Conservation (phyloP, 2,329 filamentous ascomycete genomes). For the Cladosporium austrohemisphaericum region DNA sequence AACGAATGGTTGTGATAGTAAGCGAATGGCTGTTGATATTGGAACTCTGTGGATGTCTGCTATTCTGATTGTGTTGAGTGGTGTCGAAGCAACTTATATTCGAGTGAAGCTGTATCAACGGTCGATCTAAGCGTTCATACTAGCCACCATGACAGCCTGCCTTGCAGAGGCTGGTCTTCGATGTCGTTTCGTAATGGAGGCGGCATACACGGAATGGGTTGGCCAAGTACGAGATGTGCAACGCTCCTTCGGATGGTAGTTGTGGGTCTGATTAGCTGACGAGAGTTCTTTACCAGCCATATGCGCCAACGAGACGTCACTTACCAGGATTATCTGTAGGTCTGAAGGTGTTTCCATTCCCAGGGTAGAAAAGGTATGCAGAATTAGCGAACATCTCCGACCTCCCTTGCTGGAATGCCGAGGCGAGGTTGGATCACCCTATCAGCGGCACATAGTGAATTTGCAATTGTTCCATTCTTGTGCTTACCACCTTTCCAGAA, state of each 20-base stretch:
- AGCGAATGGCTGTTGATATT: slow-evolving; percentile 16
- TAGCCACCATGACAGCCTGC: slow-evolving; percentile 22
- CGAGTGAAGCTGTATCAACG: background rate
- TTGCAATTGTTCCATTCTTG: slow-evolving; percentile 22
- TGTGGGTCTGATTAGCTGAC: slow-evolving; percentile 18
- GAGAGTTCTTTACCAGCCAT: slow-evolving; percentile 20
- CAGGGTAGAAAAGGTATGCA: slow-evolving; percentile 25
- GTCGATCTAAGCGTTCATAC: slow-evolving; percentile 17
- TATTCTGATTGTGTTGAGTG: background rate
- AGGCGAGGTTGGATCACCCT: slow-evolving; percentile 14
- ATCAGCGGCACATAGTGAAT: slow-evolving; percentile 16
- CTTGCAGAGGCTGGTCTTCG: slow-evolving; percentile 29
- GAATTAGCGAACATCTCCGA: slow-evolving; percentile 28
- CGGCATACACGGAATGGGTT: slow-evolving; percentile 25
- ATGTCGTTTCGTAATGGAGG: slow-evolving; percentile 17
- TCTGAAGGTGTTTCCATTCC: slow-evolving; percentile 29
- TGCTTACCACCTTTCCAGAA: slow-evolving; percentile 15
- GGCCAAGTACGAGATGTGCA: slow-evolving; percentile 25
- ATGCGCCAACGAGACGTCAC: slow-evolving; percentile 9
- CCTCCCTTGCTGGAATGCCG: slow-evolving; percentile 27
- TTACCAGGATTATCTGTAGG: slow-evolving; percentile 12
- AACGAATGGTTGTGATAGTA: background rate
- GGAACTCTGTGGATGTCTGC: slow-evolving; percentile 15
- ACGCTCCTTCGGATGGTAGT: slow-evolving; percentile 19
- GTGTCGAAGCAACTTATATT: slow-evolving; percentile 22